Percentiles rank a stretch among this genome's conserved stretches.
Conservation (phyloP, 495 filamentous ascomycete genomes). For the Trichoderma reesei region DNA sequence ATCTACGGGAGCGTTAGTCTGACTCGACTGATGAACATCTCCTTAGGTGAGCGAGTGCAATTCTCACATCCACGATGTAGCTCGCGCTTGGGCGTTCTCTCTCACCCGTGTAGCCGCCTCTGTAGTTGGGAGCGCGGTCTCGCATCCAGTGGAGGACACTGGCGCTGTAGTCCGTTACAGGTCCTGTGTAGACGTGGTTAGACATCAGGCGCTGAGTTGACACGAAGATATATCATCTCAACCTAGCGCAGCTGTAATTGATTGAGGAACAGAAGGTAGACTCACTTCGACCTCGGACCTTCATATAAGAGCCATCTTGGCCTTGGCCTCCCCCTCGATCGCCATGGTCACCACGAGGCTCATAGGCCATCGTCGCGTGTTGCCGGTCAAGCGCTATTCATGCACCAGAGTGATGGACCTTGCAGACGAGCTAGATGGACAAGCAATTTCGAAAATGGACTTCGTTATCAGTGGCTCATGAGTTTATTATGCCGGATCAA, state of each 20-base stretch:
- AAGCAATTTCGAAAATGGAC: not conserved
- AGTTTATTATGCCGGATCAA: no score
- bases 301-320: conserved; percentile 29
- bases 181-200: conserved; percentile 40
- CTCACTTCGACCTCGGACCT: conserved; percentile 37
- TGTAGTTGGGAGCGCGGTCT: conserved; percentile 66
- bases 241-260: not conserved
- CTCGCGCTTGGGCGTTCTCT: conserved; percentile 74
- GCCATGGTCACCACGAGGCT: conserved; percentile 29
- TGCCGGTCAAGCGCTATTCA: not conserved
- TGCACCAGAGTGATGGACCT: not conserved
- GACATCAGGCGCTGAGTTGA: conserved; percentile 2
- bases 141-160: conserved; percentile 91
- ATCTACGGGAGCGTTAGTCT: conserved; percentile 47
- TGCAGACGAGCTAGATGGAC: not conserved
- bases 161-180: conserved; percentile 92
- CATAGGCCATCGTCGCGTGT: conserved; percentile 32
- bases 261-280: conserved; percentile 11
- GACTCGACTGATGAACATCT: not conserved
- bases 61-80: conserved; percentile 79
- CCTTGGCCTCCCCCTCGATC: conserved; percentile 21
- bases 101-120: conserved; percentile 56
- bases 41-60: not conserved
- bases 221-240: not conserved
- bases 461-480: not conserved